Percentiles rank a stretch among this genome's conserved stretches.
Evolutionary conservation across 2,329 filamentous ascomycete genomes (phyloP).

Genomic region (Cryphonectria radicalis): DNA sequence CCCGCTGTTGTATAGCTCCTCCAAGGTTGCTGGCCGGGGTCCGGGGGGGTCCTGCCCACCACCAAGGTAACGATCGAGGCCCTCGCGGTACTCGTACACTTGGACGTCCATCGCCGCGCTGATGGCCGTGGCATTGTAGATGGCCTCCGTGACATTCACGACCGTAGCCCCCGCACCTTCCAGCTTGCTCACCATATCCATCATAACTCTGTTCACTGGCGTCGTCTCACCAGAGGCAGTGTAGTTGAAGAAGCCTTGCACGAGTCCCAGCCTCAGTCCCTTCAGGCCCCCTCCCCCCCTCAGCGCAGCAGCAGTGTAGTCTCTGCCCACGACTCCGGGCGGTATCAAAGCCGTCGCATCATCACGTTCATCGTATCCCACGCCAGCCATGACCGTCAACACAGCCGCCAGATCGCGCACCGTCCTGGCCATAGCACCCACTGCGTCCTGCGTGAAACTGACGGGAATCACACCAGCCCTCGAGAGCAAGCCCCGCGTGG

Average conservation of each 20-base stretch:
- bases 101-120: conserved; percentile 59
- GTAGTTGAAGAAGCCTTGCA: conserved; percentile 62
- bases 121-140: conserved; percentile 59
- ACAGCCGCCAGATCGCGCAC: conserved; percentile 55
- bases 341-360: conserved; percentile 57
- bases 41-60: conserved; percentile 47
- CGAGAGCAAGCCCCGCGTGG: conserved; percentile 57
- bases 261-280: conserved; percentile 39
- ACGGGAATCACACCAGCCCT: conserved; percentile 58
- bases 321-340: conserved; percentile 41
- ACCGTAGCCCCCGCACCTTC: conserved; percentile 51
- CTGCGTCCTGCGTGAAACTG: conserved; percentile 59
- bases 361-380: conserved; percentile 55
- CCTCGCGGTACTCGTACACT: conserved; percentile 61
- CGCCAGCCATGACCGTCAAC: conserved; percentile 56
- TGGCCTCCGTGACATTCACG: conserved; percentile 50
- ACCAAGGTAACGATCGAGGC: conserved; percentile 59
- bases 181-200: conserved; percentile 50
- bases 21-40: conserved; percentile 48
- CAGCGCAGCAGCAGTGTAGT: conserved; percentile 53
- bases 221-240: conserved; percentile 55
- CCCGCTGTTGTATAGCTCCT: conserved; percentile 53
- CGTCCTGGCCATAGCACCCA: conserved; percentile 58
- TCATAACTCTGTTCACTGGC: conserved; percentile 60
- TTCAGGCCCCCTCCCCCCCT: conserved; percentile 32